Base-by-base conservation (phyloP, 352 stramenopile species). In the Pythium aristosporum region DNA sequence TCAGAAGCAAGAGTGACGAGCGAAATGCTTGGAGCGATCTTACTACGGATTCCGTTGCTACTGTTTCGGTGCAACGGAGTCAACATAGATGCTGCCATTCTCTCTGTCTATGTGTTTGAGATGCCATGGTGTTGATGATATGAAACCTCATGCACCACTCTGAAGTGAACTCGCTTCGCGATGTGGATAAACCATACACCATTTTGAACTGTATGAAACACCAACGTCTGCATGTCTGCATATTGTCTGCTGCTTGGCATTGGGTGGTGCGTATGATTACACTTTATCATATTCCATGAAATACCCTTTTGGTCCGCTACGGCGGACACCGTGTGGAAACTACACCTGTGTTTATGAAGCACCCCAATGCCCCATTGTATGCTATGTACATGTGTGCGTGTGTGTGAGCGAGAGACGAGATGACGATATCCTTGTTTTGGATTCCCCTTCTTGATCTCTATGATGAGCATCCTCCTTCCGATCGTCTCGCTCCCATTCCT, bases 331-430 rank as follows among this genome's bases (percentile, higher is more conserved):
- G 30, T 94, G 85, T 94, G 73, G 85, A 94, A 76, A 68, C 53
- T 67, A 94, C 85, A 94, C 85, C 85, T 94, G 85, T 94, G 85
- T 94, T 94, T 89, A 89, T 94, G 85, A 94, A 82, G 82, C 77
- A 82, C 85, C 67, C 56, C 41, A 37, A 65, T 65, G 52, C 25
- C n/a, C n/a, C 30, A 51, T 65, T 79, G 46, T 58, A 15, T 46
- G 2, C 1, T 46, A 21, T 46, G 37, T 46, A n/a, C n/a, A n/a
- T n/a, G 34, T 39, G 34, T 39, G 6, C 56, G 37, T 44, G 13
- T 72, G 51, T 57, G 11, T 70, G 23, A 21, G 21, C 50, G n/a
- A 30, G 58, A 61, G 58, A 50, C 65, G 65, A 72, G 55, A 68
- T 89, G 82, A 92, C 63, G 82, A 94, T 52, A 90, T 74, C 70